A percentile compares a stretch with the other conserved stretches of the same genome.
These are phyloP conservation scores for Sarcodon aspratus DNA, from an alignment of 768 basidiomycete genomes.

Conservation along the genomic window DNA sequence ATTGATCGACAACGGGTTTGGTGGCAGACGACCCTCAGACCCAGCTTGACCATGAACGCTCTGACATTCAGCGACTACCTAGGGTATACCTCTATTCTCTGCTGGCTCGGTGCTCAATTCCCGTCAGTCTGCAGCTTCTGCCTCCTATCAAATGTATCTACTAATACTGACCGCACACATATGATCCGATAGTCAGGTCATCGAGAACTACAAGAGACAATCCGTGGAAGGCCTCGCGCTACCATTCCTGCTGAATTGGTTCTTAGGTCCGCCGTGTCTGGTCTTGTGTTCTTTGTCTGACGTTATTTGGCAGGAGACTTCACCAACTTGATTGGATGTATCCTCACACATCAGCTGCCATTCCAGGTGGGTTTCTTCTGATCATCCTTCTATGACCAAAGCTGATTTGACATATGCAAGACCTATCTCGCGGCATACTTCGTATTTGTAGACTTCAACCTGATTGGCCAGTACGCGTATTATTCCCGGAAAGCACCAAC, in stretches of 20 bases:
- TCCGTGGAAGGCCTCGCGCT: slow-evolving; percentile 88
- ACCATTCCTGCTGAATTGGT: slow-evolving; percentile 90
- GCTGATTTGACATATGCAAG: slow-evolving; percentile 24
- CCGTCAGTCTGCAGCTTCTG: slow-evolving; percentile 45
- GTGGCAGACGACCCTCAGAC: background rate
- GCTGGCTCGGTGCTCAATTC: slow-evolving; percentile 83
- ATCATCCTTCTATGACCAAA: background rate
- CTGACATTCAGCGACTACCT: slow-evolving; percentile 43
- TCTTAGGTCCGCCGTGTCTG: slow-evolving; percentile 48
- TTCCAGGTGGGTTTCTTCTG: slow-evolving; percentile 61
- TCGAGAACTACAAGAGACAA: slow-evolving; percentile 64
- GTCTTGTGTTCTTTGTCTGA: background rate
- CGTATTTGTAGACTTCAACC: slow-evolving; percentile 64
- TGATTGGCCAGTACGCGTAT: slow-evolving; percentile 76
- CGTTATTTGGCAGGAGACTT: slow-evolving; percentile 57
- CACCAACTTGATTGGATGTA: slow-evolving; percentile 85
- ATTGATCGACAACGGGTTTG: background rate
- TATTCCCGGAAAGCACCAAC: slow-evolving; percentile 35
- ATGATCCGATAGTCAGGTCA: slow-evolving; percentile 49
- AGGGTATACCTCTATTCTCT: slow-evolving; percentile 61
- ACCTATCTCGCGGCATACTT: slow-evolving; percentile 91
- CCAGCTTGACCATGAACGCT: background rate
- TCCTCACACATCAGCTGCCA: slow-evolving; percentile 86
- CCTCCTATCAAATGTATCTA: background rate
- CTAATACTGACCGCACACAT: slow-evolving; percentile 3